Percentiles rank a stretch among this genome's conserved stretches.
Evolutionary conservation across 2,329 filamentous ascomycete species (phyloP).

Genomic region (Verticillium zaregamsianum): DNA sequence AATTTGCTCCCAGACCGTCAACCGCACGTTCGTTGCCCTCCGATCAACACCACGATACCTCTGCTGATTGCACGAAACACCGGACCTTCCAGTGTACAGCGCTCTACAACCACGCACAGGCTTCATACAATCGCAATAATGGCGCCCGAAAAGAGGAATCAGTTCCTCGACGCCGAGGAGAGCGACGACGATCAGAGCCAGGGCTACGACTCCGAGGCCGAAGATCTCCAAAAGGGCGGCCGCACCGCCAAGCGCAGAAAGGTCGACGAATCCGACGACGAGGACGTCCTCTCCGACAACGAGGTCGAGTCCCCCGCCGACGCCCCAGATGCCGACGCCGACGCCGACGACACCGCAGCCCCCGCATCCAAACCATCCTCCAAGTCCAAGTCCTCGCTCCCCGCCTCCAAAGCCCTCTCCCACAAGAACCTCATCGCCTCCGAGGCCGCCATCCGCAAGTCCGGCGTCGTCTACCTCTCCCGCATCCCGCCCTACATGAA

Average conservation of each 20-base stretch:
- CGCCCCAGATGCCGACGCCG: slow-evolving; percentile 22
- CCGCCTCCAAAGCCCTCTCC: slow-evolving; percentile 51
- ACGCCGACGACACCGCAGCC: slow-evolving; percentile 20
- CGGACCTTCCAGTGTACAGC: too few relatives aligned
- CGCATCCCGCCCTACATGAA: slow-evolving; percentile 88
- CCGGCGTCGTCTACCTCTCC: slow-evolving; percentile 79
- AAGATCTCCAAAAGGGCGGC: slow-evolving; percentile 63
- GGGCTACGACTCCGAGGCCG: slow-evolving; percentile 63
- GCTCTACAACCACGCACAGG: background rate
- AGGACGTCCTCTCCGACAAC: slow-evolving; percentile 27
- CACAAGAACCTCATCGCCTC: slow-evolving; percentile 66
- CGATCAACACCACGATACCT: background rate
- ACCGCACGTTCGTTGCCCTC: background rate
- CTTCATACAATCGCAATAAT: slow-evolving; percentile 34
- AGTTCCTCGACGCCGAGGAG: slow-evolving; percentile 60
- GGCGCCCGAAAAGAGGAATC: slow-evolving; percentile 66
- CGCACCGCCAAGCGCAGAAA: slow-evolving; percentile 61
- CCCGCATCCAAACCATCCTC: slow-evolving; percentile 12
- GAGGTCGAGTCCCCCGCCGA: slow-evolving; percentile 18
- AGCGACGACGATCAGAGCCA: slow-evolving; percentile 55
- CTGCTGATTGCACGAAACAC: background rate
- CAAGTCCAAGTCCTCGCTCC: slow-evolving; percentile 18
- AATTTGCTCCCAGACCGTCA: slow-evolving; percentile 4
- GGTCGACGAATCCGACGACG: slow-evolving; percentile 39
- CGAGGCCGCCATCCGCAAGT: slow-evolving; percentile 63